Percentiles rank a stretch among this genome's conserved stretches.
These are phyloP conservation scores for Cichorium intybus DNA, from an alignment of 140 eudicot species.

Conservation along the genomic window DNA sequence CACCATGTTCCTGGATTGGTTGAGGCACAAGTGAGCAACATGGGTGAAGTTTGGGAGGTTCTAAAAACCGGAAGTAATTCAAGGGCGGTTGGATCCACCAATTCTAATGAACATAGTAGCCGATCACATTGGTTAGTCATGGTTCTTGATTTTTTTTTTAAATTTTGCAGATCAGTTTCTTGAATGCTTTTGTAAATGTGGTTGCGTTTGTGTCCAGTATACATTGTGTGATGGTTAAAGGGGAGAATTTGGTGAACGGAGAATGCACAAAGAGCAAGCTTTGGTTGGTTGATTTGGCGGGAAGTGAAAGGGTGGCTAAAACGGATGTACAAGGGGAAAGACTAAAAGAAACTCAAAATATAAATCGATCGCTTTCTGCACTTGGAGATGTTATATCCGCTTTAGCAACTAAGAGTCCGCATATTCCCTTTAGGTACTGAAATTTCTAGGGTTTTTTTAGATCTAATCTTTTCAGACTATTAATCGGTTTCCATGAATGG, in stretches of 20 bases:
- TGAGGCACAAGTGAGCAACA: slow-evolving; percentile 78
- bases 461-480: not conserved
- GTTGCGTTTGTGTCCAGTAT: slow-evolving; percentile 53
- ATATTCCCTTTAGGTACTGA: slow-evolving; percentile 79
- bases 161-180: not conserved
- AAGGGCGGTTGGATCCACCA: slow-evolving; percentile 90
- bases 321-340: slow-evolving; percentile 95
- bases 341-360: slow-evolving; percentile 89
- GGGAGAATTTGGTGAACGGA: slow-evolving; percentile 80
- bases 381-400: slow-evolving; percentile 98
- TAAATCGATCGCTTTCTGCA: slow-evolving; percentile 93
- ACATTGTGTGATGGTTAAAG: slow-evolving; percentile 99
- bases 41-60: slow-evolving; percentile 94
- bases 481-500: not conserved
- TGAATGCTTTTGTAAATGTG: not conserved
- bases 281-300: slow-evolving; percentile 95
- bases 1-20: slow-evolving; percentile 94
- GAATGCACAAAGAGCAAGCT: slow-evolving; percentile 90
- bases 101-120: slow-evolving; percentile 93
- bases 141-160: not conserved
- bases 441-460: not conserved
- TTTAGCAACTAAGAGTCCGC: slow-evolving; percentile 83
- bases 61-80: slow-evolving; percentile 79
- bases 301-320: slow-evolving; percentile 90
- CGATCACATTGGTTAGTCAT: slow-evolving; percentile 87